A percentile compares a stretch with the other conserved stretches of the same genome.
These are phyloP conservation scores for Selaginella moellendorffii DNA, from an alignment of 75 land plant species.

Conservation along the genomic window DNA sequence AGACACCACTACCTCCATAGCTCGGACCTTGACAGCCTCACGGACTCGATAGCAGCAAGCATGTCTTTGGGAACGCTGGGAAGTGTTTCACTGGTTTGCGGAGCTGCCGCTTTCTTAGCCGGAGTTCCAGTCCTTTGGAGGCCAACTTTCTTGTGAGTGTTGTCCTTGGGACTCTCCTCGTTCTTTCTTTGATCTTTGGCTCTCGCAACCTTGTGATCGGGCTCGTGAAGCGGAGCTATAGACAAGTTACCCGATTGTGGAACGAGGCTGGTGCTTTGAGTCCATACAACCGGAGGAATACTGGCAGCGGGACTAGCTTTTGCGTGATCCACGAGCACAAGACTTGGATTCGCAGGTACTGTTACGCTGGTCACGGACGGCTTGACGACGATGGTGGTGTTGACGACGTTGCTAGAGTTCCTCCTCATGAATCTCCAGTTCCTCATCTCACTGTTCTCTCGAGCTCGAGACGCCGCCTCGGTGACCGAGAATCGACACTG, in stretches of 20 bases:
- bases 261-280: not conserved
- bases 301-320: conserved; percentile 13
- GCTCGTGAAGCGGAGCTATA: not conserved
- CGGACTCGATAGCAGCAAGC: conserved; percentile 29
- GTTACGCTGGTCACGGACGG: not conserved
- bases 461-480: conserved; percentile 1
- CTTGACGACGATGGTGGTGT: not conserved
- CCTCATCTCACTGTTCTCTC: not conserved
- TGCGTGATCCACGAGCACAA: not conserved
- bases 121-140: not conserved
- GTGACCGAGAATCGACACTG: conserved; percentile 24
- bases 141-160: not conserved
- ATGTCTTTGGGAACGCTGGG: conserved; percentile 15
- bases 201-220: not conserved
- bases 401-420: not conserved
- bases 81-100: not conserved
- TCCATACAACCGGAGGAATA: not conserved
- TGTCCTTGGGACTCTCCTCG: conserved; percentile 10
- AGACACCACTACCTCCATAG: conserved; percentile 27
- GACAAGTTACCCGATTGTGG: not conserved
- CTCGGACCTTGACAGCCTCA: conserved; percentile 42
- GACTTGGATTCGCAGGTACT: not conserved
- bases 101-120: not conserved
- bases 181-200: not conserved
- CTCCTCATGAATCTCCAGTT: not conserved